Base-by-base conservation (phyloP, 1,284 basidiomycete species). In the Tilletiopsis washingtonensis region DNA sequence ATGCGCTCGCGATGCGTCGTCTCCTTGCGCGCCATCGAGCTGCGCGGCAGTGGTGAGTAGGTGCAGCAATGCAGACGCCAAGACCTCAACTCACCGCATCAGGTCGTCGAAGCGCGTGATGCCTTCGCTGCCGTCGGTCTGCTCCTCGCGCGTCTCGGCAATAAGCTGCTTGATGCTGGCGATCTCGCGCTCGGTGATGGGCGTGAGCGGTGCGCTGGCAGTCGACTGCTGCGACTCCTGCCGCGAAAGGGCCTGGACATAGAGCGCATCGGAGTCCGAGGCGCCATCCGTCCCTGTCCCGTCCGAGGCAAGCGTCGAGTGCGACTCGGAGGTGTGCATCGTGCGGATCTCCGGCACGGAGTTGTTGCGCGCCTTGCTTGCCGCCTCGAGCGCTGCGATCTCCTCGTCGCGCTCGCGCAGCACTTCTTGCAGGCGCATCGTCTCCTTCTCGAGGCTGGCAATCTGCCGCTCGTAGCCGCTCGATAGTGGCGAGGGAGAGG, bases 11-110 rank as follows among this genome's bases (percentile, higher is more conserved):
- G 81, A 73, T 93, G 88, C 43, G 81, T 77, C 2, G 86, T 85
- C 74, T 94, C 89, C 72, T 93, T 93, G 76, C 88, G 85, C 2
- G 89, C 89, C 90, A 94, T 93, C 1, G 90, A 87, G 53, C 88
- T 88, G n/a, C n/a, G n/a, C n/a, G n/a, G n/a, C n/a, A n/a, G n/a
- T n/a, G n/a, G n/a, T n/a, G n/a, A n/a, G n/a, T n/a, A n/a, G n/a
- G n/a, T n/a, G n/a, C n/a, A n/a, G n/a, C n/a, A n/a, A n/a, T n/a
- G n/a, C n/a, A n/a, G n/a, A n/a, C n/a, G n/a, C n/a, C n/a, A n/a
- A n/a, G n/a, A n/a, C n/a, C n/a, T n/a, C n/a, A n/a, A n/a, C n/a
- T n/a, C n/a, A n/a, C 21, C 61, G 55, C 64, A 68, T 64, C 40
- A 68, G 51, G 14, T 67, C 54, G 39, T 68, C 58, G 15, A 68